A percentile compares a stretch with the other conserved stretches of the same genome.
phyloP scores from a whole-genome alignment of 1,139 yeast genomes.

The Ashbya aceris region DNA sequence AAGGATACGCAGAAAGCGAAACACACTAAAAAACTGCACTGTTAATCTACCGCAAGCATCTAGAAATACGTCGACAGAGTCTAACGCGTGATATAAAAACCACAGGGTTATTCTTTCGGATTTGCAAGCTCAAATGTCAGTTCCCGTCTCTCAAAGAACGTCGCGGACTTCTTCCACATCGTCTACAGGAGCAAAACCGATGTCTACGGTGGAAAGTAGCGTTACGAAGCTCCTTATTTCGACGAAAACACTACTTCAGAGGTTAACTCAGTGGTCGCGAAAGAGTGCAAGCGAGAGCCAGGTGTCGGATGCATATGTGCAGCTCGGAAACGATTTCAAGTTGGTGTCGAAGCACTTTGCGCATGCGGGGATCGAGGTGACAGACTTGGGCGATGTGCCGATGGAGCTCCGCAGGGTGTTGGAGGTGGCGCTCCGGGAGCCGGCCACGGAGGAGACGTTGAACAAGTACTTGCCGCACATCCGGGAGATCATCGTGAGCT shows the following conservation, averaged over 20 bases:
- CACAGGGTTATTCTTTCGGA: not conserved
- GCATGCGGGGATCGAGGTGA: conserved; percentile 57
- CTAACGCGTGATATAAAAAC: not conserved
- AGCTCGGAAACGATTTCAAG: conserved; percentile 87
- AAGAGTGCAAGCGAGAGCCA: conserved; percentile 68
- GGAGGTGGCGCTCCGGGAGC: conserved; percentile 79
- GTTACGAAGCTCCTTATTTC: conserved; percentile 79
- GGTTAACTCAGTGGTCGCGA: conserved; percentile 86
- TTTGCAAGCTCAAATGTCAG: not conserved
- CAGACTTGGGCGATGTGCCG: conserved; percentile 74
- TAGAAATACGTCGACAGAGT: too few relatives aligned
- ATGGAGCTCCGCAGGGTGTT: conserved; percentile 60
- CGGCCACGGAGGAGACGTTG: conserved; percentile 75
- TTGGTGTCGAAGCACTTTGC: conserved; percentile 70
- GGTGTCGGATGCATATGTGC: conserved; percentile 88
- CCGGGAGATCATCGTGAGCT: conserved; percentile 73
- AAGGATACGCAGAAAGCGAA: too few relatives aligned
- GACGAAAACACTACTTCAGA: conserved; percentile 77
- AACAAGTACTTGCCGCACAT: conserved; percentile 79
- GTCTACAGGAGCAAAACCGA: conserved; percentile 4
- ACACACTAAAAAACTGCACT: too few relatives aligned
- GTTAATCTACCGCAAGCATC: too few relatives aligned
- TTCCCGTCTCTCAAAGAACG: conserved; percentile 2
- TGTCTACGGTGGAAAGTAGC: conserved; percentile 61
- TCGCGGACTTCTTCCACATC: not conserved